Evolutionary conservation across 2,329 filamentous ascomycete genomes (phyloP).

Genomic region (Colletotrichum chrysophilum): DNA sequence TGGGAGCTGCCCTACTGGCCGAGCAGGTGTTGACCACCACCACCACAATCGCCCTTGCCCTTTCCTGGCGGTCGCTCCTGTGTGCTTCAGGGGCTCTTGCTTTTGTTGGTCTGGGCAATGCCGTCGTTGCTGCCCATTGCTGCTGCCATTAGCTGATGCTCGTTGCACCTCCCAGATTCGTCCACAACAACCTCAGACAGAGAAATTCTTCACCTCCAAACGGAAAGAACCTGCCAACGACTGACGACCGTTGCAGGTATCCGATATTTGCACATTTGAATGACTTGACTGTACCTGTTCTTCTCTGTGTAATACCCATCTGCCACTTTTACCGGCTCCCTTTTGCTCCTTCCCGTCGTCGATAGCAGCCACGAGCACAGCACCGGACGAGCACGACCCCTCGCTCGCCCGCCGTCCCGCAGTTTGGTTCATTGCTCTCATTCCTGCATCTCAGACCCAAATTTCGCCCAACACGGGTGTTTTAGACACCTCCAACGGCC

Average conservation of each 20-base stretch:
- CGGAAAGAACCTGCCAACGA: not conserved
- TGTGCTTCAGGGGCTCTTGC: conserved; percentile 20
- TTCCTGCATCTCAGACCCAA: not conserved
- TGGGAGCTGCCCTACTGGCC: not conserved
- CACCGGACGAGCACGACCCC: not conserved
- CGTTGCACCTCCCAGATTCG: not conserved
- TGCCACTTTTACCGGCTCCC: not conserved
- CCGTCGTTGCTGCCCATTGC: not conserved
- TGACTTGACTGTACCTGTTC: not conserved
- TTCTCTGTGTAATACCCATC: not conserved
- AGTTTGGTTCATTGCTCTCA: not conserved
- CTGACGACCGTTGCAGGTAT: not conserved
- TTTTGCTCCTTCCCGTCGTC: not conserved
- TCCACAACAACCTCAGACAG: not conserved
- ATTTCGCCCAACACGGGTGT: not conserved
- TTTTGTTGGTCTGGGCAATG: conserved; percentile 12
- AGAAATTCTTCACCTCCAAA: conserved; percentile 4
- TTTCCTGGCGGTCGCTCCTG: not conserved
- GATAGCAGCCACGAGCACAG: not conserved
- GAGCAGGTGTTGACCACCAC: not conserved
- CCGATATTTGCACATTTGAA: not conserved
- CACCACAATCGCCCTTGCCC: not conserved
- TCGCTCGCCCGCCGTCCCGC: not conserved
- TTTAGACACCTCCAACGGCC: not conserved
- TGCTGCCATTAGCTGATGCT: not conserved